Base-by-base conservation (phyloP, 495 filamentous ascomycete species). In the Hypoxylon trugodes region DNA sequence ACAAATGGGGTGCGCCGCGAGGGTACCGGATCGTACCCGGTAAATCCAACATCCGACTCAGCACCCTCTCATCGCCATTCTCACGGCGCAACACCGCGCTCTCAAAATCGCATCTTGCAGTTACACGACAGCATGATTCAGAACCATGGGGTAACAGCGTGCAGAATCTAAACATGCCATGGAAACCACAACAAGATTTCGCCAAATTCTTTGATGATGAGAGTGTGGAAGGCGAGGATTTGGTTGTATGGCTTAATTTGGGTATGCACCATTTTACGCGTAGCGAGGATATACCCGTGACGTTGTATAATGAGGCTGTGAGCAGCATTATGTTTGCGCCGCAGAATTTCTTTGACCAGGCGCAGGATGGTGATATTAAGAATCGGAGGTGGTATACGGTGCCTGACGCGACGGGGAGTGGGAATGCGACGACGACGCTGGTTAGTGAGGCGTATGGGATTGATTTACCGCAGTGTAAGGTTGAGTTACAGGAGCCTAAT, bases 211-310 rank as follows among this genome's bases (percentile, higher is more conserved):
- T 85, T 49, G 69, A 87, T 61, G 78, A 73, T 38, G 84, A 87
- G 68, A 72, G 51, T 21, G 69, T 86, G n/a, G 72, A 78, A 24
- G 74, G 80, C 50, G 77, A 78, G 46, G 85, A 87, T 61, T 41
- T 86, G 9, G 71, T 76, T 2, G 43, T 76, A 5, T 78, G 74
- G 74, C 74, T 82, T 53, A 85, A 84, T 63, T 70, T 86, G n/a
- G 84, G 84, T 28, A 85, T 82, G 76, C 84, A 86, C 65, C 84
- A 87, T 58, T 75, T 83, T 24, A 83, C 84, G 1, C 76, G 81
- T 40, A 75, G 80, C 15, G 81, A 77, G 46, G 84, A 86, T 50
- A 45, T 87, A 0, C 84, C 84, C 12, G 82, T 82, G 45, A 84
- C 81, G 1, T 67, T 85, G 13, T 77, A 77, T 65, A 78, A 76